Conservation (phyloP, 495 filamentous ascomycete genomes). For the Emericellopsis terricola region DNA sequence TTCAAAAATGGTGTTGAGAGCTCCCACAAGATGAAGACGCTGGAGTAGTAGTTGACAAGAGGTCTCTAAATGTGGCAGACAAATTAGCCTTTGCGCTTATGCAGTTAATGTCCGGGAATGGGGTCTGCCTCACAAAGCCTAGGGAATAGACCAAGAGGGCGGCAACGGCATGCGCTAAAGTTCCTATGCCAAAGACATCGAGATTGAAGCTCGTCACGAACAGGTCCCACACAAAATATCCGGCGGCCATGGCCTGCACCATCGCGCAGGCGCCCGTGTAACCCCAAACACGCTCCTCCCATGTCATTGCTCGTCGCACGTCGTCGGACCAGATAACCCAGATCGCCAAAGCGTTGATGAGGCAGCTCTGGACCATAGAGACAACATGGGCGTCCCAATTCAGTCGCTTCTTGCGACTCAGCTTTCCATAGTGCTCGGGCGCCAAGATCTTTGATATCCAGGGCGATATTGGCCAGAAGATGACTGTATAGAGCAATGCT, state of each 20-base stretch:
- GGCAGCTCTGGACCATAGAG: conserved; percentile 64
- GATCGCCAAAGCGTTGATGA: conserved; percentile 63
- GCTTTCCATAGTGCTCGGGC: conserved; percentile 48
- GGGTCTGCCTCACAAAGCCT: conserved; percentile 89
- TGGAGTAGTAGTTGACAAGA: conserved; percentile 84
- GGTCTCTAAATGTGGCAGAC: conserved; percentile 48
- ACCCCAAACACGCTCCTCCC: conserved; percentile 67
- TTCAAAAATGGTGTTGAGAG: conserved; percentile 87
- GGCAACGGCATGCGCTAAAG: conserved; percentile 76
- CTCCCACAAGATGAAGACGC: conserved; percentile 92
- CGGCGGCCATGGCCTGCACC: conserved; percentile 66
- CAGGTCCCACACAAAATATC: conserved; percentile 96
- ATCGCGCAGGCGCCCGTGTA: conserved; percentile 73
- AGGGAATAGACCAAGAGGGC: conserved; percentile 75
- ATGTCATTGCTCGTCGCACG: conserved; percentile 55
- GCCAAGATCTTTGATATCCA: conserved; percentile 48
- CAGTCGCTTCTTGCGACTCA: conserved; percentile 49
- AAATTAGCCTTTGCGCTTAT: too few relatives aligned
- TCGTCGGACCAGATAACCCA: conserved; percentile 70
- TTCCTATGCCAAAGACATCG: conserved; percentile 69
- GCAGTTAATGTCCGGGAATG: too few relatives aligned
- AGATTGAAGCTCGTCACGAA: conserved; percentile 52
- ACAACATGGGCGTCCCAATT: conserved; percentile 98
- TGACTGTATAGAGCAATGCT: conserved; percentile 57
- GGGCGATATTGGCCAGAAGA: conserved; percentile 59